phyloP scores from a whole-genome alignment of 2,329 filamentous ascomycete genomes.

The Ophioceras dolichostomum region DNA sequence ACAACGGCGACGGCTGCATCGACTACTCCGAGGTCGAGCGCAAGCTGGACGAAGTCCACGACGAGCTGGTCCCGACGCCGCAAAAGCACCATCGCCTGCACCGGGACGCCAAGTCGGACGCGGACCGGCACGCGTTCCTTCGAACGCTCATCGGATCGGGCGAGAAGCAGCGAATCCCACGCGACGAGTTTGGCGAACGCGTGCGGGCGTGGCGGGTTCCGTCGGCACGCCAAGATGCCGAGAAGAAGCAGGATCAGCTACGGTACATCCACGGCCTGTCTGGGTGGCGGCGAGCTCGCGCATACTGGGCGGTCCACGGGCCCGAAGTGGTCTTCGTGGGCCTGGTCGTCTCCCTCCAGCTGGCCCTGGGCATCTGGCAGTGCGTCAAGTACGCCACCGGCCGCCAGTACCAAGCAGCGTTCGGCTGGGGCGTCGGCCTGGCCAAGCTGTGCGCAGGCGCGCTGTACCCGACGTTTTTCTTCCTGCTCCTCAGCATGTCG shows the following conservation, averaged over 20 bases:
- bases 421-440: constrained; percentile 43
- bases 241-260: constrained; percentile 25
- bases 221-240: constrained; percentile 31
- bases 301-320: constrained; percentile 43
- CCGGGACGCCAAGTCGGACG: constrained; percentile 19
- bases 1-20: constrained; percentile 36
- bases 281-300: constrained; percentile 29
- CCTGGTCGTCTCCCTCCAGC: constrained; percentile 31
- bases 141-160: constrained; percentile 33
- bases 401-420: constrained; percentile 29
- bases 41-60: constrained; percentile 39
- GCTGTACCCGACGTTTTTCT: constrained; percentile 45
- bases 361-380: constrained; percentile 43
- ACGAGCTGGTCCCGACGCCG: constrained; percentile 33
- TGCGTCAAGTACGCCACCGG: constrained; percentile 37
- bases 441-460: constrained; percentile 42
- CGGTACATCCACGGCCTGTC: constrained; percentile 33
- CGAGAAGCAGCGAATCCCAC: constrained; percentile 27
- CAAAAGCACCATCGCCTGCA: constrained; percentile 28
- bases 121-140: constrained; percentile 36
- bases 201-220: constrained; percentile 35
- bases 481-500: constrained; percentile 45
- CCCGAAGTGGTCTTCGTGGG: constrained; percentile 35
- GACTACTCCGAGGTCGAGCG: constrained; percentile 38
- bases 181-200: constrained; percentile 29